Conservation (phyloP, 2,329 filamentous ascomycete species). For the Xylariaceae sp. region DNA sequence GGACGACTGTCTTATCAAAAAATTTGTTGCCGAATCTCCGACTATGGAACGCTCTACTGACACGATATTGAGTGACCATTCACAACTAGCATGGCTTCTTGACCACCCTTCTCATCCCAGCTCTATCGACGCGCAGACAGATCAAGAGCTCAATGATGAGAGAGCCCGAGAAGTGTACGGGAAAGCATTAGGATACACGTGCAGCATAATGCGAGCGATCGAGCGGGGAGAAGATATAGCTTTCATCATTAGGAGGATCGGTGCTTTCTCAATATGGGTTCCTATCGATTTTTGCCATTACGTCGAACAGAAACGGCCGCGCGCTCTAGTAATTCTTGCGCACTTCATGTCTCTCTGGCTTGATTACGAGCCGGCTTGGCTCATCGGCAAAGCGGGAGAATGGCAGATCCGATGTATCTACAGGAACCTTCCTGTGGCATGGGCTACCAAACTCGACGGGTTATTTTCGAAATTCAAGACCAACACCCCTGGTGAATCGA, state of each 20-base stretch:
- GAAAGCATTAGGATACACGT: slow-evolving; percentile 33
- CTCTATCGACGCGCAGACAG: slow-evolving; percentile 22
- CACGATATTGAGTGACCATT: slow-evolving; percentile 30
- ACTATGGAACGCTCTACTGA: slow-evolving; percentile 30
- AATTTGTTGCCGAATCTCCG: slow-evolving; percentile 27
- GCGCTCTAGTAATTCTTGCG: slow-evolving; percentile 36
- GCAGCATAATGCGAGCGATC: slow-evolving; percentile 30
- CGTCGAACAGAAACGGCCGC: slow-evolving; percentile 32
- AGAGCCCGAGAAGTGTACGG: slow-evolving; percentile 28
- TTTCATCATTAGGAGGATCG: slow-evolving; percentile 33
- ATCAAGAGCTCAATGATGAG: slow-evolving; percentile 31
- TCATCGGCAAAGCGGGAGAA: slow-evolving; percentile 34
- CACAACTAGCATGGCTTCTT: slow-evolving; percentile 33
- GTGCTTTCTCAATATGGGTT: slow-evolving; percentile 34
- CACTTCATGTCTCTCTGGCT: slow-evolving; percentile 38
- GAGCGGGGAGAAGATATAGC: slow-evolving; percentile 28
- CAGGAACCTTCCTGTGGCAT: slow-evolving; percentile 32
- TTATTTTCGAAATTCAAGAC: slow-evolving; percentile 29
- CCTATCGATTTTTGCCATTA: slow-evolving; percentile 33
- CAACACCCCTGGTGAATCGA: no score
- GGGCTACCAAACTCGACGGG: slow-evolving; percentile 33
- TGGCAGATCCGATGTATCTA: slow-evolving; percentile 36
- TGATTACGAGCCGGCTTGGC: slow-evolving; percentile 33
- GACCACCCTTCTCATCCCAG: slow-evolving; percentile 27
- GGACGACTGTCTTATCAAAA: slow-evolving; percentile 21